Conservation (phyloP, 129 eudicot genomes). For the Flaveria brownii region DNA sequence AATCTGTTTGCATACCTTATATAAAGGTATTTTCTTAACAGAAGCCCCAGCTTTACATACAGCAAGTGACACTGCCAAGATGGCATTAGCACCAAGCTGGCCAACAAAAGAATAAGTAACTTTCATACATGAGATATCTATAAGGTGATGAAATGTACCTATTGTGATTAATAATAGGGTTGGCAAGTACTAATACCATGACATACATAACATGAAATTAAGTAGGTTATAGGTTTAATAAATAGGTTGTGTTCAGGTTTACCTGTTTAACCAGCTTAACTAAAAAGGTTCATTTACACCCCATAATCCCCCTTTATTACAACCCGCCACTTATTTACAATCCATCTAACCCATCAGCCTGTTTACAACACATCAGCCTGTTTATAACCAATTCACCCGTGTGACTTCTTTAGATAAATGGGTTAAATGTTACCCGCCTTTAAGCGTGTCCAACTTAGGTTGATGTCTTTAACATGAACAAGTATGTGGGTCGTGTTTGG, state of each 20-base stretch:
- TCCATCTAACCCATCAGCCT: too few species aligned
- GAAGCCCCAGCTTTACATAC: slow-evolving; percentile 47
- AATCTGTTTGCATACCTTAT: slow-evolving; percentile 22
- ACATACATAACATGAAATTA: not conserved
- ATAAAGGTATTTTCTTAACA: slow-evolving; percentile 44
- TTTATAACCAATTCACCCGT: not conserved
- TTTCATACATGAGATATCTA: not conserved
- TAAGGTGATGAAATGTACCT: not conserved
- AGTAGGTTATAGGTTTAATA: not conserved
- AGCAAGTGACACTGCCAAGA: slow-evolving; percentile 49
- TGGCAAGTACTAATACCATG: too few species aligned
- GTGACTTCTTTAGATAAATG: too few species aligned
- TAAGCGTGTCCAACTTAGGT: too few species aligned
- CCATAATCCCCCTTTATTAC: too few species aligned
- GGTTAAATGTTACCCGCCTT: too few species aligned
- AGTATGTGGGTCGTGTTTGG: too few species aligned
- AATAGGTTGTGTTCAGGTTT: not conserved
- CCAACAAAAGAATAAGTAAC: not conserved
- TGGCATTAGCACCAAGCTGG: slow-evolving; percentile 58
- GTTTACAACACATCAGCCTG: too few species aligned
- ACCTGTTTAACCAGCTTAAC: too few species aligned
- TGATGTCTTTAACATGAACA: too few species aligned
- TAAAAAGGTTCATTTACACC: not conserved
- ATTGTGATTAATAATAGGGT: not conserved
- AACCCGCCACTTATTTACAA: too few species aligned